Evolutionary conservation across 2,329 filamentous ascomycete genomes (phyloP), one percentile per base, ranked within the genome.

Genomic region (Pyricularia grisea): DNA sequence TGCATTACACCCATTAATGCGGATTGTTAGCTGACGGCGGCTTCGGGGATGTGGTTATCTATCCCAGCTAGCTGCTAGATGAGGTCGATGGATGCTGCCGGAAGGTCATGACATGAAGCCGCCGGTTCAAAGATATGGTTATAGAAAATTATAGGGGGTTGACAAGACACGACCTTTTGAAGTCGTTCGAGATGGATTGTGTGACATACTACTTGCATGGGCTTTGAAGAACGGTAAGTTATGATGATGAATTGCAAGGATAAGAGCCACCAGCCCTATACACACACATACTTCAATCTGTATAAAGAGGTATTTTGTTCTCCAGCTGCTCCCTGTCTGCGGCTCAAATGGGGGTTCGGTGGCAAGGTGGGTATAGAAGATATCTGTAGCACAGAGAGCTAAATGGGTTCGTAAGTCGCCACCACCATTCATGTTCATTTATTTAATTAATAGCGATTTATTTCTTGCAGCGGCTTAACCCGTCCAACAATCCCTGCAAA

Each of bases 1-100:
- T 89, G 79, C 81, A 83, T 17, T 78, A 79, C 70, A 73, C 74
- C 72, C 76, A 77, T 30, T 68, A 25, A 42, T 3, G 6, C 23
- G 2, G 58, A 23, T 3, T 27, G 23, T 27, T 20, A 4, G n/a
- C 27, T 61, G 50, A 23, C 20, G 23, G 14, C 3, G 42, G 17
- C 17, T 2, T n/a, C 17, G 58, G 27, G 58, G 58, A 61, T 25
- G 12, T 12, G 20, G 17, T 17, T 36, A n/a, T 50, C 10, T 36
- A 36, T 50, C 2, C 10, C 28, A 7, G 28, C 31, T 42, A 50
- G 5, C 17, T 20, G 42, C 42, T 50, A 17, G 6, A 42, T 4
- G 36, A 42, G 14, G 36, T 42, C 36, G 12, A 42, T 42, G 36
- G 36, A 14, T 42, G 36, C 3, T 42, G 17, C n/a, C 6, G 5